Conservation (phyloP, 1,284 basidiomycete genomes). For the Cutaneotrichosporon cutaneum region DNA sequence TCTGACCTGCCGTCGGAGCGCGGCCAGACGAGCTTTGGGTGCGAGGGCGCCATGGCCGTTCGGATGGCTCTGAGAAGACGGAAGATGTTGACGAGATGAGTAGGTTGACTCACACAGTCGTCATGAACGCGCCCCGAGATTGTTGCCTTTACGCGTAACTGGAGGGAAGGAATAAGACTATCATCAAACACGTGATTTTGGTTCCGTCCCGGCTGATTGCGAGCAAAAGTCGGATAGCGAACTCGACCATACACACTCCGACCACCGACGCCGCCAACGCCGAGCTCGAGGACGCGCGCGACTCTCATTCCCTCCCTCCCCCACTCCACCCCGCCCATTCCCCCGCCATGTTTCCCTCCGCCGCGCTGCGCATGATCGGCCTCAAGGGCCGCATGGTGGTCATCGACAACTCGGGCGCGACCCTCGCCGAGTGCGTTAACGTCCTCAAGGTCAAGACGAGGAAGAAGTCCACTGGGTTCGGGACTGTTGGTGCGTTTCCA, state of each 20-base stretch:
- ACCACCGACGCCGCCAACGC: not conserved
- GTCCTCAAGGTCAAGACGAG: conserved; percentile 85
- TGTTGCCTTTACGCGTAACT: not conserved
- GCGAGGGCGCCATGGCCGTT: conserved; percentile 1
- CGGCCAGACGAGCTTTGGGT: conserved; percentile 17
- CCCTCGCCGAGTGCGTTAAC: conserved; percentile 95
- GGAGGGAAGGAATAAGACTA: not conserved
- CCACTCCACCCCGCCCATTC: too few relatives aligned
- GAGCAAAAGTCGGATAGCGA: conserved; percentile 13
- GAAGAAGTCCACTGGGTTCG: conserved; percentile 66
- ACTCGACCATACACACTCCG: not conserved
- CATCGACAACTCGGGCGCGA: conserved; percentile 98
- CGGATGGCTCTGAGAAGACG: not conserved
- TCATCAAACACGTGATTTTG: conserved; percentile 5
- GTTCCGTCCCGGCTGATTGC: conserved; percentile 2
- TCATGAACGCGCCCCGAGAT: not conserved
- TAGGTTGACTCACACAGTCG: not conserved
- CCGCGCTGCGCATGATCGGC: conserved; percentile 68
- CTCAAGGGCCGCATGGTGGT: conserved; percentile 90
- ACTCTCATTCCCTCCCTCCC: not conserved
- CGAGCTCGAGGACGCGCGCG: not conserved
- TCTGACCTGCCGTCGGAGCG: conserved; percentile 15
- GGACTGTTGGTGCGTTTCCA: conserved; percentile 56
- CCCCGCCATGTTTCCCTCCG: conserved; percentile 2
- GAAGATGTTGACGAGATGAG: not conserved